These are phyloP conservation scores for Erodium texanum DNA, from an alignment of 441 rosid species.

Conservation along the genomic window DNA sequence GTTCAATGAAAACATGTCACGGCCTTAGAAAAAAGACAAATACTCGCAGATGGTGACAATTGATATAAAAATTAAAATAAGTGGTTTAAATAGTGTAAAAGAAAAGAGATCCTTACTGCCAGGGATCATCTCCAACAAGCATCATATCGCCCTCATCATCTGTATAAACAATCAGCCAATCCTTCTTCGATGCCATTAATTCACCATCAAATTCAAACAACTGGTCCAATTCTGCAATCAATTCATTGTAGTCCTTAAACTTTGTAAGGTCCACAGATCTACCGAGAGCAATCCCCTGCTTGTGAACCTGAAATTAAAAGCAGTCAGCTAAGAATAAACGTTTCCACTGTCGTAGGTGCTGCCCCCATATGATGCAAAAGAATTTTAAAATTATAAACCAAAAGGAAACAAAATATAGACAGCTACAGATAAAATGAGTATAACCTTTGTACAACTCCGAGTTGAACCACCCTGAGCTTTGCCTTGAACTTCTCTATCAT, in stretches of 20 bases:
- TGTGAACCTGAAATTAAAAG: constrained; percentile 59
- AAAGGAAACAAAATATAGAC: not conserved
- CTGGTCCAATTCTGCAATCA: constrained; percentile 66
- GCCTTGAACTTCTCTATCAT: constrained; percentile 14
- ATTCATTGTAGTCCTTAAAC: constrained; percentile 67
- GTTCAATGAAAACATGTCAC: not conserved
- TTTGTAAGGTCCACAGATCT: constrained; percentile 91
- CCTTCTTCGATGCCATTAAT: constrained; percentile 50
- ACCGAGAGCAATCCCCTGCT: constrained; percentile 90
- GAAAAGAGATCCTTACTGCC: constrained; percentile 59
- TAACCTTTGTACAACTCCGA: constrained; percentile 21
- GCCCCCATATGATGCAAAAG: not conserved
- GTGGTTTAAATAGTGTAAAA: not conserved
- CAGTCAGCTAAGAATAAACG: not conserved
- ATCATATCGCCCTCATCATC: constrained; percentile 98
- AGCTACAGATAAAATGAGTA: not conserved
- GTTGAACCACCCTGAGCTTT: constrained; percentile 14
- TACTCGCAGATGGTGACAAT: not conserved
- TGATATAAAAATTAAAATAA: not conserved
- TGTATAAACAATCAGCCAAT: constrained; percentile 78
- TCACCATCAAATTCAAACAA: constrained; percentile 85
- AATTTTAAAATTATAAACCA: not conserved
- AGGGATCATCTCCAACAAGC: constrained; percentile 99
- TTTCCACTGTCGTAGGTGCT: not conserved
- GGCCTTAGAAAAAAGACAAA: not conserved